Conservation (phyloP, 176 grass and related monocot species). For the Poa annua region DNA sequence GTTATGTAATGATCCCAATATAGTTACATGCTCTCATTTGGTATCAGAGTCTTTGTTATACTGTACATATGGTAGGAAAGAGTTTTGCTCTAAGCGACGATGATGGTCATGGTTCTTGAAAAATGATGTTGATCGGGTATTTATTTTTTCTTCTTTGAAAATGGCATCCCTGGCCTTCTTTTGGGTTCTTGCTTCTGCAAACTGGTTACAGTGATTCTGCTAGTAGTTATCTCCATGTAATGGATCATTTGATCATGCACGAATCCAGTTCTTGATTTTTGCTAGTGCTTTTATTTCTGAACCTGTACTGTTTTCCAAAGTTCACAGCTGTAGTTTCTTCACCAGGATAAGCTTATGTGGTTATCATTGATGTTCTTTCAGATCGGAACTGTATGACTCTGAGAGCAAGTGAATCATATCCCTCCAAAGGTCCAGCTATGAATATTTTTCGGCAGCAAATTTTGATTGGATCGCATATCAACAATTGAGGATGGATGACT, state of each 20-base stretch:
- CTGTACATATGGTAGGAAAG: neutral
- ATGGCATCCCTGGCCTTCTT: neutral
- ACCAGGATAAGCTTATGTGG: slow-evolving; percentile 21
- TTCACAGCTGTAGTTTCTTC: neutral
- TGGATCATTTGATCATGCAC: neutral
- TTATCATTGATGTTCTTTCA: slow-evolving; percentile 44
- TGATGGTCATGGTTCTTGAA: neutral
- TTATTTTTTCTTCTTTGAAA: slow-evolving; percentile 8
- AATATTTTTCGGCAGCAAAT: neutral
- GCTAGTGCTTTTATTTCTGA: neutral
- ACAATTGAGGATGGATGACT: slow-evolving; percentile 20
- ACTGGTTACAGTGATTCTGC: neutral
- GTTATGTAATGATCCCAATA: neutral
- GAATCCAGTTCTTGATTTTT: neutral
- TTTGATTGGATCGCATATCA: slow-evolving; percentile 16
- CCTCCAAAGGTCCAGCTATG: neutral
- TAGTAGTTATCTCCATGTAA: neutral
- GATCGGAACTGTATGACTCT: slow-evolving; percentile 58
- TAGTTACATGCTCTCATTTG: neutral
- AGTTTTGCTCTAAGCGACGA: neutral
- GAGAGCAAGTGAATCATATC: slow-evolving; percentile 56
- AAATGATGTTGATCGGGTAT: neutral
- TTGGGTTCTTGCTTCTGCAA: slow-evolving; percentile 17
- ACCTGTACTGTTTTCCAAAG: neutral
- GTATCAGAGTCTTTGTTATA: neutral